Percentiles rank a stretch among this genome's conserved stretches.
phyloP scores from a whole-genome alignment of 2,329 filamentous ascomycete species.

The Ceratocystis papillata region DNA sequence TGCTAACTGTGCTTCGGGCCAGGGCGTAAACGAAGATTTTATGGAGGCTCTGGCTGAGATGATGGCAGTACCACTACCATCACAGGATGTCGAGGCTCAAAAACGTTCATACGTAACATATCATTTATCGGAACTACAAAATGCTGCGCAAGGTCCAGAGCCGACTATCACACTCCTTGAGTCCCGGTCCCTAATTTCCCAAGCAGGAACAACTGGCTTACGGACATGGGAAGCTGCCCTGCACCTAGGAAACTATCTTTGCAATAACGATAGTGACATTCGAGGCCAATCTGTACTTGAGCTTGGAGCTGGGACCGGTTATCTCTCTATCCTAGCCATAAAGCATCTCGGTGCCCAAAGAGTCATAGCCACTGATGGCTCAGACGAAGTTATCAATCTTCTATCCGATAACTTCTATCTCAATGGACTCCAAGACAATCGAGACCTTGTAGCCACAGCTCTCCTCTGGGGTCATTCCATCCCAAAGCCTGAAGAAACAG shows the following conservation, averaged over 20 bases:
- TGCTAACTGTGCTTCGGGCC: conserved; percentile 24
- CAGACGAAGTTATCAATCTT: conserved; percentile 57
- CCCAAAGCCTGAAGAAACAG: conserved; percentile 38
- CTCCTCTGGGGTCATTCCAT: conserved; percentile 55
- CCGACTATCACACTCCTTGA: conserved; percentile 53
- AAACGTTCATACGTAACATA: conserved; percentile 69
- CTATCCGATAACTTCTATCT: conserved; percentile 58
- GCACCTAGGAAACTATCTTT: conserved; percentile 60
- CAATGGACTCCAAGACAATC: conserved; percentile 49
- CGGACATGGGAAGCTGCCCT: conserved; percentile 74
- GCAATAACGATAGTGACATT: conserved; percentile 38
- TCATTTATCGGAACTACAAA: conserved; percentile 33
- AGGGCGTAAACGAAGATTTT: conserved; percentile 78
- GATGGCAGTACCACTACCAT: conserved; percentile 51
- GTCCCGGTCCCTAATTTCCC: conserved; percentile 56
- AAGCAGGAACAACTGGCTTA: conserved; percentile 61
- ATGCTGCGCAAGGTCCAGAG: neutral
- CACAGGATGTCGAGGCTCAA: conserved; percentile 56
- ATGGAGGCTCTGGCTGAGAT: conserved; percentile 58
- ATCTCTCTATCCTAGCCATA: conserved; percentile 62
- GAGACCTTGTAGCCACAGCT: conserved; percentile 22
- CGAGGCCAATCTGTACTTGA: conserved; percentile 53
- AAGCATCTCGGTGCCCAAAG: conserved; percentile 50
- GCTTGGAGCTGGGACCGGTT: conserved; percentile 65
- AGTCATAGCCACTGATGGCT: conserved; percentile 62